Base-by-base conservation (phyloP, 306 rosid species). In the Glycine latifolia region DNA sequence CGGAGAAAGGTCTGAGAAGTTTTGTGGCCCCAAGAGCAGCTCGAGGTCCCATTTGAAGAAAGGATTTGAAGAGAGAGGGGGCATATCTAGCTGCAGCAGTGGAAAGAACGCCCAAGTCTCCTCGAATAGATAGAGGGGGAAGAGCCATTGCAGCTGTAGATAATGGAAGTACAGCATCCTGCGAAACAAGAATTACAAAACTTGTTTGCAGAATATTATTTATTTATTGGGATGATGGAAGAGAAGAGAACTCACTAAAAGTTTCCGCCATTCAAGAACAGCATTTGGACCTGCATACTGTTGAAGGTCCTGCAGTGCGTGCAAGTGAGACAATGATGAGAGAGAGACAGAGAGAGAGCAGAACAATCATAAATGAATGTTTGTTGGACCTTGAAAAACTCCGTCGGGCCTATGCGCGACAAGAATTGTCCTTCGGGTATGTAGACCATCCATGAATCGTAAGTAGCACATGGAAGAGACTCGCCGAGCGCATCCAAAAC, bases 371-470 rank as follows among this genome's bases (percentile, higher is more conserved):
- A 5, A 39, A 31, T 43, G 9, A 43, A 43, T 43, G 47, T 6
- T 6, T 43, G 7, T 65, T 68, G 77, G 80, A 92, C 95, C 91
- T 92, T 92, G 90, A 86, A 88, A 82, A 95, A 95, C 43, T 95
- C 97, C 0, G 97, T 87, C 54, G 97, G 98, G 11, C 98, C 98
- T 69, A 95, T 92, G 76, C 97, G 97, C 2, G 98, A 95, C 79
- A 92, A 80, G 87, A 95, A 91, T 76, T 92, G 89, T 70, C 91
- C 98, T 84, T 95, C 97, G 37, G 98, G 98, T 17, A 95, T 61
- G 67, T 92, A 86, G 49, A 95, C 98, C 97, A 82, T 95, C 98
- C 98, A 95, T n/a, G 98, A 95, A 79, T 95, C 97, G 13, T 95
- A 95, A 12, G 84, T 80, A 66, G 87, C 95, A 73, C 97, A 95